Percentiles rank a stretch among this genome's conserved stretches.
These are phyloP conservation scores for Hericium alpestre DNA, from an alignment of 768 basidiomycete species.

Conservation along the genomic window DNA sequence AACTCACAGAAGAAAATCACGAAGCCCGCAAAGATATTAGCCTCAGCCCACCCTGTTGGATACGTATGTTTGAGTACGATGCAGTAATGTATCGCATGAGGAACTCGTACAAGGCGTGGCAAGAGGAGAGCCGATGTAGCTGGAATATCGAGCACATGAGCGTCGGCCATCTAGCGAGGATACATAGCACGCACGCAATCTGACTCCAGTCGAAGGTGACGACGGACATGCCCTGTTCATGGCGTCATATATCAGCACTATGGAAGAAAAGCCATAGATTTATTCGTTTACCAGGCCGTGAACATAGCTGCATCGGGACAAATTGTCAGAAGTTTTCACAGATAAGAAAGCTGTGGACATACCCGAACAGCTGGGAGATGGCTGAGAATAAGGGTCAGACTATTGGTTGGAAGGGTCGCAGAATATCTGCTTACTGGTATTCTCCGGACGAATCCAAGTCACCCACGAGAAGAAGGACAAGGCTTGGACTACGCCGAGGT, in stretches of 20 bases:
- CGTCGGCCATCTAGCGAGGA: too few species aligned
- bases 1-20: constrained; percentile 66
- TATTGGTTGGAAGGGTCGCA: background rate
- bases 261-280: background rate
- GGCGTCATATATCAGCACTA: background rate
- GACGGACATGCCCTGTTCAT: constrained; percentile 44
- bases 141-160: background rate
- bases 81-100: background rate
- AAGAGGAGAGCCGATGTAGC: constrained; percentile 50
- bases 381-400: background rate
- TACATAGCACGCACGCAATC: constrained; percentile 24
- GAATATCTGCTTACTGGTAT: constrained; percentile 18
- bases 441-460: constrained; percentile 83
- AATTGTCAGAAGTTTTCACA: background rate
- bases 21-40: constrained; percentile 79
- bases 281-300: background rate
- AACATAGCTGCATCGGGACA: background rate
- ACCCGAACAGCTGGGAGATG: constrained; percentile 1
- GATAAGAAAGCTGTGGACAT: background rate
- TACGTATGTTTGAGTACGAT: background rate
- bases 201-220: constrained; percentile 91
- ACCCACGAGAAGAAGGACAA: constrained; percentile 59
- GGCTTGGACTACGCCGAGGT: background rate
- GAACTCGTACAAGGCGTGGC: background rate
- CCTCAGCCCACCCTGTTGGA: constrained; percentile 94